Percentiles rank a stretch among this genome's conserved stretches.
phyloP scores from a whole-genome alignment of 257 asterid genomes.

The Euphrasia confusa region DNA sequence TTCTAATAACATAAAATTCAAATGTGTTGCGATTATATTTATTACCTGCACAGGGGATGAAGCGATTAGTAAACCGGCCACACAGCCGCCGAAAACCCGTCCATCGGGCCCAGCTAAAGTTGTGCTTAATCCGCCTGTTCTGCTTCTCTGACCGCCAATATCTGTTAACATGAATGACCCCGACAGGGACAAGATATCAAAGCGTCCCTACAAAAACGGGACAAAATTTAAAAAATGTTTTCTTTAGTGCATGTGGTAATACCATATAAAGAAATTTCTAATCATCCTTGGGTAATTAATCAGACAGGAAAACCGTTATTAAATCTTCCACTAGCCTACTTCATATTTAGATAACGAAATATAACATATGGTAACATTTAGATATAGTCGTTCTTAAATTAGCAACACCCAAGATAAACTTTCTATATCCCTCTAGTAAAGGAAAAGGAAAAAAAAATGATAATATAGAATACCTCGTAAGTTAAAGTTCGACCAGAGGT shows the following conservation, averaged over 20 bases:
- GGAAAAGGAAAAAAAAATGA: not conserved
- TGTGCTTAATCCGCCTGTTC: slow-evolving; percentile 56
- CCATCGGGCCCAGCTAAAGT: slow-evolving; percentile 62
- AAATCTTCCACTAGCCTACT: too few relatives aligned
- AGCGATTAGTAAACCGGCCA: slow-evolving; percentile 52
- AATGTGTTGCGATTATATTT: not conserved
- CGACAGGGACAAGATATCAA: slow-evolving; percentile 51
- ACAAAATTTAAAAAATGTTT: not conserved
- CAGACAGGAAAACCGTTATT: not conserved
- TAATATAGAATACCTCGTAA: slow-evolving; percentile 41
- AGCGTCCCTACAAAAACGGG: slow-evolving; percentile 41
- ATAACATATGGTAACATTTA: too few relatives aligned
- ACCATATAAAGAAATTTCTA: slow-evolving; percentile 14
- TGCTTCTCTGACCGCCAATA: slow-evolving; percentile 43
- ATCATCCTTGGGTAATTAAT: slow-evolving; percentile 7
- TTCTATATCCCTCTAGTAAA: not conserved
- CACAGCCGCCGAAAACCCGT: slow-evolving; percentile 62
- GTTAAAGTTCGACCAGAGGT: slow-evolving; percentile 62
- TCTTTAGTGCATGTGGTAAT: not conserved
- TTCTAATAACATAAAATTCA: not conserved
- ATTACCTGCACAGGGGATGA: slow-evolving; percentile 58
- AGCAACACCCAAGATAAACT: not conserved
- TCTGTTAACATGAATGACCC: slow-evolving; percentile 60
- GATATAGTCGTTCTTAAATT: too few relatives aligned
- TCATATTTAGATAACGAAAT: too few relatives aligned